A percentile compares a stretch with the other conserved stretches of the same genome.
phyloP scores from a whole-genome alignment of 805 yeast species.

The Dipodascopsis uninucleata region DNA sequence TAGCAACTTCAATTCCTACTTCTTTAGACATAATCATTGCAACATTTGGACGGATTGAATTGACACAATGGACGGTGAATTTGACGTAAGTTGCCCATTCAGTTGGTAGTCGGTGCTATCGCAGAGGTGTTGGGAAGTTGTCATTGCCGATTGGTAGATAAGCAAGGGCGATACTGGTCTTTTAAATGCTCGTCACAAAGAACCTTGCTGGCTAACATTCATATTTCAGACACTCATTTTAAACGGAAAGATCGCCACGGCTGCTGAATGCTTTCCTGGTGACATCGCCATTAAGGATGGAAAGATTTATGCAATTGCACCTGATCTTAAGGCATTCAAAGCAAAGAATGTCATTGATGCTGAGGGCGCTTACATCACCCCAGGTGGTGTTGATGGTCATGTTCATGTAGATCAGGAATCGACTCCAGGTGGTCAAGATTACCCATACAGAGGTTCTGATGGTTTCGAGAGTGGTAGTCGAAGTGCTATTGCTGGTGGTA shows the following conservation, averaged over 20 bases:
- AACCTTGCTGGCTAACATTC: too few relatives aligned
- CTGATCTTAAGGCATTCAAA: conserved; percentile 23
- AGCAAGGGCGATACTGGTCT: too few relatives aligned
- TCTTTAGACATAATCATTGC: too few relatives aligned
- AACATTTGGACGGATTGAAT: too few relatives aligned
- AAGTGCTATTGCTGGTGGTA: conserved; percentile 52
- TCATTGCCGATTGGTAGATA: too few relatives aligned
- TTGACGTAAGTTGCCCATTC: conserved; percentile 6
- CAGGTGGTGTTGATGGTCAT: conserved; percentile 53
- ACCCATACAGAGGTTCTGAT: conserved; percentile 38
- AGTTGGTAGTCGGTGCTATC: neutral
- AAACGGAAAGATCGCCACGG: conserved; percentile 33
- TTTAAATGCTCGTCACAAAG: too few relatives aligned
- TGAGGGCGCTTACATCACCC: conserved; percentile 47
- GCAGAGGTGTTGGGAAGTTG: too few relatives aligned
- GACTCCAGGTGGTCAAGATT: conserved; percentile 35
- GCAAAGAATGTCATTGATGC: conserved; percentile 42
- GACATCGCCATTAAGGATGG: conserved; percentile 43
- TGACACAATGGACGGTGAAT: conserved; percentile 9
- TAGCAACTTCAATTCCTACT: too few relatives aligned
- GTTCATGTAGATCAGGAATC: conserved; percentile 47
- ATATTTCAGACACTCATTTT: conserved; percentile 21
- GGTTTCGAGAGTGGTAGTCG: conserved; percentile 45
- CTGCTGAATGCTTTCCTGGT: conserved; percentile 35
- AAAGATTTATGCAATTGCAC: conserved; percentile 39